Evolutionary conservation across 192 early-diverging fungal species (phyloP), one percentile per base, ranked within the genome.

Genomic region (Jimgerdemannia lactiflua): DNA sequence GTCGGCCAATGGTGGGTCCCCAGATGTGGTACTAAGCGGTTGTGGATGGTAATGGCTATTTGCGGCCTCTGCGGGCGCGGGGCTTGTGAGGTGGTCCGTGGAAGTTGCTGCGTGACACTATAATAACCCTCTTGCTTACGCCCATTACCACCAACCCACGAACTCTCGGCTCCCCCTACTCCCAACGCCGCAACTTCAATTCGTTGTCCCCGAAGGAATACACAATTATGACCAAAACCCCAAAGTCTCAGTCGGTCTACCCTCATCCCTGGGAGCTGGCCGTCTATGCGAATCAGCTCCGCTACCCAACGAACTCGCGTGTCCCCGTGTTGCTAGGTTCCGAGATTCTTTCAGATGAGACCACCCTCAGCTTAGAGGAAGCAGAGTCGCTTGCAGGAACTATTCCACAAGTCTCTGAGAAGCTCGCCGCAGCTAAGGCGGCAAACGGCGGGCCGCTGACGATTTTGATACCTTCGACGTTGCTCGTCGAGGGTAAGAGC

Each of bases 241-340:
- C 72, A 65, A 39, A 42, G 6, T 66, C 72, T 20, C 59, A 66
- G 18, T 73, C 64, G 29, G 44, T 65, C 39, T 73, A 73, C 43
- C 72, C 72, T 6, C 67, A 73, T 65, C 9, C 59, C 4, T 73
- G 72, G 72, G 19, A 73, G 64, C 39, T 73, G 18, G 72, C 72
- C 4, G 72, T 73, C 10, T 43, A 66, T 54, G 72, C 72, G 39
- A 73, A 73, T 41, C 72, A 73, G 43, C 64, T 66, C 10, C 64
- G 72, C 64, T 73, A 73, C 39, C 72, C 72, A 14, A 65, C 59
- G 3, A 64, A 73, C 67, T 64, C 72, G 4, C 64, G 72, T 20
- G 72, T 73, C 3, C 72, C 72, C 43, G 72, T 73, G 19, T 73
- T 73, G 39, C 63, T 73, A 7, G 72, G 72, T 39, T 64, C 72